Evolutionary conservation across 495 filamentous ascomycete species (phyloP), one percentile per base, ranked within the genome.

Genomic region (Sordaria brevicollis): DNA sequence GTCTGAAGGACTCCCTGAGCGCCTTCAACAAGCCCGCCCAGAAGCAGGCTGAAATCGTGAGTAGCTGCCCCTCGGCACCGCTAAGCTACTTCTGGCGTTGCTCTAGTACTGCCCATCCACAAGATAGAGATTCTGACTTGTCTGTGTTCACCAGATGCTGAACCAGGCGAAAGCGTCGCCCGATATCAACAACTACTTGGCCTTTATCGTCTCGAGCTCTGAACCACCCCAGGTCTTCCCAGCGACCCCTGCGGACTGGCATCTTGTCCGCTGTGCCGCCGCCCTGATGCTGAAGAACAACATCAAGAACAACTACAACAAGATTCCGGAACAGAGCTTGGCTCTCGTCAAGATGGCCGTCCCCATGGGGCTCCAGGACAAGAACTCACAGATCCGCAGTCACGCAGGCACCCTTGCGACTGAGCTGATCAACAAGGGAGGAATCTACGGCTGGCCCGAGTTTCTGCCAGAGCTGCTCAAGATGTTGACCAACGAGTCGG

Each of bases 101-200:
- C 49, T 70, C 19, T 67, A 25, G 34, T 10, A 68, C 21, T 39
- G 66, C 25, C n/a, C n/a, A n/a, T n/a, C n/a, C 19, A 13, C 2
- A 25, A 37, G 62, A 66, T 39, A 36, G 66, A 38, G 17, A 41
- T 70, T 70, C 79, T 80, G 71, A 81, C 72, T 39, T 38, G 65
- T 71, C 35, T 65, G 66, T 31, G 31, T 33, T 39, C 35, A 70
- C 68, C 76, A 99, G 95, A 96, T 98, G 93, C 92, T 99, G 74
- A 85, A 88, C 68, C 91, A 96, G 84, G 95, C 96, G 38, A 94
- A 93, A 78, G 82, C 87, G 15, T 96, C 90, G 17, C 94, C 94
- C 9, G 94, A 97, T 79, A 93, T 97, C 84, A 92, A 94, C 81
- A 97, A 97, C 80, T 99, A 99, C 78, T 87, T 99, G 65, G 91